A percentile compares a stretch with the other conserved stretches of the same genome.
Conservation (phyloP, 2,329 filamentous ascomycete genomes). For the Beauveria varroae region DNA sequence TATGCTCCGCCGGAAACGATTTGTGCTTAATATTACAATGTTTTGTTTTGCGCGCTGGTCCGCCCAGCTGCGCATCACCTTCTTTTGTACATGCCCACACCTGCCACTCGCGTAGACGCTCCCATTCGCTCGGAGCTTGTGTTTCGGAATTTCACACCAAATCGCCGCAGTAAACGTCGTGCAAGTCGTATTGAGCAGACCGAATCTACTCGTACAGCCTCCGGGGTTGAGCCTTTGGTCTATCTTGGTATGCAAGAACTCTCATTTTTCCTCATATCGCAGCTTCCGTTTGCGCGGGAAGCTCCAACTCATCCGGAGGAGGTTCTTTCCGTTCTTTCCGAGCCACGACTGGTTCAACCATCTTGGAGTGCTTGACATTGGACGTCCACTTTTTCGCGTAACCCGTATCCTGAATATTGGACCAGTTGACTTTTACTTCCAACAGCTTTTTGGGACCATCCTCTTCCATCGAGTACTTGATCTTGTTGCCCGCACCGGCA, state of each 20-base stretch:
- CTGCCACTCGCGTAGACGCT: background rate
- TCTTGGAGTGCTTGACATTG: slow-evolving; percentile 43
- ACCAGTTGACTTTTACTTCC: slow-evolving; percentile 44
- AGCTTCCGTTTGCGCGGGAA: slow-evolving; percentile 1
- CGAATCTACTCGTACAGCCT: background rate
- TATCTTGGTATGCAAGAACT: background rate
- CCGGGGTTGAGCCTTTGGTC: background rate
- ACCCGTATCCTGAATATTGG: slow-evolving; percentile 37
- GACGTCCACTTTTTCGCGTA: slow-evolving; percentile 41
- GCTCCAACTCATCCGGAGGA: background rate
- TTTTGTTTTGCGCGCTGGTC: slow-evolving; percentile 8
- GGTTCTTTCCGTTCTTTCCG: no score
- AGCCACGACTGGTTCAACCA: slow-evolving; percentile 21
- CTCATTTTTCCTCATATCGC: background rate
- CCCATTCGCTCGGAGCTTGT: background rate
- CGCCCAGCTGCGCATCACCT: slow-evolving; percentile 1
- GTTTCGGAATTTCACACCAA: background rate
- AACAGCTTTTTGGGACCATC: slow-evolving; percentile 23
- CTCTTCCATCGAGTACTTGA: slow-evolving; percentile 20
- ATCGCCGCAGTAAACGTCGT: background rate
- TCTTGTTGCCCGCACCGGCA: slow-evolving; percentile 42
- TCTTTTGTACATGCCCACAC: slow-evolving; percentile 1
- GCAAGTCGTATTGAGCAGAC: background rate
- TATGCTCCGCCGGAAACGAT: background rate
- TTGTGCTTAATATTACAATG: slow-evolving; percentile 6